Conservation (phyloP, 306 rosid genomes). For the Fagus crenata region DNA sequence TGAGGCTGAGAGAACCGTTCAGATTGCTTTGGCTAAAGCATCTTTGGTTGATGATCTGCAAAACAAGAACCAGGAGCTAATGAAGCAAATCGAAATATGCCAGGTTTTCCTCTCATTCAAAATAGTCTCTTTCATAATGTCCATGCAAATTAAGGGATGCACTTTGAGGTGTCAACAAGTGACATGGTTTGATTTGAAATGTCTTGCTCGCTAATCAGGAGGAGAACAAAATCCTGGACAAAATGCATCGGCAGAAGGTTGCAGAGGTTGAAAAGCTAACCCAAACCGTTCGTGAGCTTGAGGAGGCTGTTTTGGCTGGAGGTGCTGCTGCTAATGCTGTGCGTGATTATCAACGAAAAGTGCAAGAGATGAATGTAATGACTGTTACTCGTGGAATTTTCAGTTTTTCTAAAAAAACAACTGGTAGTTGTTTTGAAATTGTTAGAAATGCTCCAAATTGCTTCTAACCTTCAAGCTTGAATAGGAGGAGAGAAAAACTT, state of each 20-base stretch:
- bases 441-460: constrained; percentile 28
- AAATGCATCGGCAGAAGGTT: constrained; percentile 81
- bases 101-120: no score
- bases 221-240: constrained; percentile 88
- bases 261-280: constrained; percentile 91
- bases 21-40: no score
- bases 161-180: constrained; percentile 14
- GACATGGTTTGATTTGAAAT: constrained; percentile 18
- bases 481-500: constrained; percentile 73
- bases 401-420: constrained; percentile 3
- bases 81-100: no score
- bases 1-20: no score
- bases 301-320: constrained; percentile 92
- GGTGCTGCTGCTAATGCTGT: constrained; percentile 97
- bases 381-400: constrained; percentile 25
- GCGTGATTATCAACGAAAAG: constrained; percentile 86
- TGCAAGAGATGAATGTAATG: constrained; percentile 91
- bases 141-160: no score
- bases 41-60: no score
- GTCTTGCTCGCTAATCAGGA: constrained; percentile 48
- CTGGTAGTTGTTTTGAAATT: constrained; percentile 22
- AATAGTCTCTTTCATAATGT: no score
- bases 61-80: no score
- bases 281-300: constrained; percentile 87
- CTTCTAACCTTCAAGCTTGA: constrained; percentile 37